Evolutionary conservation across 1,284 basidiomycete genomes (phyloP).

Genomic region (Rhodofomes roseus): DNA sequence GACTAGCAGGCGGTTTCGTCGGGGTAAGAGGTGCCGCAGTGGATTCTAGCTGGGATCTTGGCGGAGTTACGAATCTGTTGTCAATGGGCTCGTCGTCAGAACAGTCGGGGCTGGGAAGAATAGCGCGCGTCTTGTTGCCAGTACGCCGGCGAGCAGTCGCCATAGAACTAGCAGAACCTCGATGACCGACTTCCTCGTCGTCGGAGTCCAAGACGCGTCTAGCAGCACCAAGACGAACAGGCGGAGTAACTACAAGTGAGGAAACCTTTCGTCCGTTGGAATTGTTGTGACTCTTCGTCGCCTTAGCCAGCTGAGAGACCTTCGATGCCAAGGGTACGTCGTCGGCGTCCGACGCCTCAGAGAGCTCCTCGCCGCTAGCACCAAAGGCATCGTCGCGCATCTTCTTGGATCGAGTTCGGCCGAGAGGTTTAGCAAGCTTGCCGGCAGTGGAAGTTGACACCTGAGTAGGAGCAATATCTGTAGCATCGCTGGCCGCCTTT

Average conservation of each 20-base stretch:
- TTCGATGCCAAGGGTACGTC: not conserved
- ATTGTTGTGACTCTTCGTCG: not conserved
- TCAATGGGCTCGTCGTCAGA: not conserved
- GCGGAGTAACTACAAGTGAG: not conserved
- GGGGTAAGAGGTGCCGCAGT: not conserved
- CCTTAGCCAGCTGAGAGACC: not conserved
- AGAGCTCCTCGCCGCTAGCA: slow-evolving; percentile 29
- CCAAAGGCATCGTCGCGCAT: slow-evolving; percentile 26
- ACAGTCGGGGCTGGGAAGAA: not conserved
- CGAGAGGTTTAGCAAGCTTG: not conserved
- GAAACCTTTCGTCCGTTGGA: not conserved
- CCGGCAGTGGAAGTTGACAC: not conserved
- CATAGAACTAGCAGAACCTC: not conserved
- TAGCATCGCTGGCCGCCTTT: not conserved
- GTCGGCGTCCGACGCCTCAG: slow-evolving; percentile 25
- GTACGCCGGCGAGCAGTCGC: not conserved
- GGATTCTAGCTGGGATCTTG: not conserved
- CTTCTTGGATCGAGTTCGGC: slow-evolving; percentile 18
- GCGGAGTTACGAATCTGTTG: not conserved
- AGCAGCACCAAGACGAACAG: not conserved
- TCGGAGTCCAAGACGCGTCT: slow-evolving; percentile 3
- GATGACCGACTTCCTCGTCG: not conserved
- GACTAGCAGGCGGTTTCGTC: not conserved
- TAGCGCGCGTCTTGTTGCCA: not conserved
- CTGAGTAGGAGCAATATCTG: not conserved